Conservation (phyloP, 331 rosid species). For the Pyracantha coccinea region DNA sequence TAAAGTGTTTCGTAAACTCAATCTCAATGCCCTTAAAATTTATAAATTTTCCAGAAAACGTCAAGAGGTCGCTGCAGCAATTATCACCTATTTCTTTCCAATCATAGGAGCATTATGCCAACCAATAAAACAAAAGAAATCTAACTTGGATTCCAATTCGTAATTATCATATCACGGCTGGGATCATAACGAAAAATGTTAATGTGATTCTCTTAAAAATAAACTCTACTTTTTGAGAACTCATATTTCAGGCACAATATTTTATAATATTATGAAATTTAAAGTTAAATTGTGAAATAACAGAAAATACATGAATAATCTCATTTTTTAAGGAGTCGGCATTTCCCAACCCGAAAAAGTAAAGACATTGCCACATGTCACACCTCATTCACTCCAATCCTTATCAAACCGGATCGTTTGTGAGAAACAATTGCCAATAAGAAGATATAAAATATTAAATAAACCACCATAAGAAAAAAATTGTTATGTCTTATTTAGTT, state of each 20-base stretch:
- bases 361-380: not conserved
- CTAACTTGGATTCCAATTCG: not conserved
- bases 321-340: rapidly evolving
- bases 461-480: not conserved
- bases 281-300: rapidly evolving
- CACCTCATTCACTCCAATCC: constrained; percentile 1
- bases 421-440: not conserved
- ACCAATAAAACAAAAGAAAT: not conserved
- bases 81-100: not conserved
- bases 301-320: no score
- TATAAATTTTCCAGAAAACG: not conserved
- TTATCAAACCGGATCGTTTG: not conserved
- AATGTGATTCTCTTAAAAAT: no score
- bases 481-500: not conserved
- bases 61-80: not conserved
- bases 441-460: not conserved
- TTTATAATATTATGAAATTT: no score
- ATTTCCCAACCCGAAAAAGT: not conserved
- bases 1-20: not conserved
- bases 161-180: not conserved
- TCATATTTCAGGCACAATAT: no score
- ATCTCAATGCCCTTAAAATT: not conserved
- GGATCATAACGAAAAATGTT: no score
- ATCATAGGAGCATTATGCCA: constrained; percentile 7
- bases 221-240: no score